Base-by-base conservation (phyloP, 1,284 basidiomycete genomes). In the Singerocomus inundabilis region DNA sequence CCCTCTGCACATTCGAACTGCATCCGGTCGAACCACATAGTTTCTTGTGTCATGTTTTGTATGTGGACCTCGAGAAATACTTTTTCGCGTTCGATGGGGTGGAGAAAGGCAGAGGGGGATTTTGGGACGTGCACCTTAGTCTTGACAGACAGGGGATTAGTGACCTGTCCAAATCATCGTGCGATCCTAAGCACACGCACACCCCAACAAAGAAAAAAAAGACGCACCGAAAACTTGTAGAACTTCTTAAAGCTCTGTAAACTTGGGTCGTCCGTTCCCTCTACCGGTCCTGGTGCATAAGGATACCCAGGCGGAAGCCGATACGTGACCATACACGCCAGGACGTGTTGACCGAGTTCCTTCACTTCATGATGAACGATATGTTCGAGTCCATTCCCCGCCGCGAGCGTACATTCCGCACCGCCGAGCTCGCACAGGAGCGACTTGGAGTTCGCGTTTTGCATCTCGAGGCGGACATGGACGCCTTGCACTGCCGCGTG, bases 11-110 rank as follows among this genome's bases (percentile, higher is more conserved):
- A 79, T 56, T 92, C 87, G 46, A 95, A 79, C 11, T 73, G 69
- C 72, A 93, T 85, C 15, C 76, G 75, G 55, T 90, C 85, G 49
- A 95, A 88, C 70, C 80, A 81, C 70, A 94, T 80, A 0, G 85
- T 79, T 15, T 87, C 84, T 46, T 79, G 78, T 0, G 89, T 91
- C 46, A 87, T 72, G 59, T 95, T 95, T 64, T 94, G 91, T 29
- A 93, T 84, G 59, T 93, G 88, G 0, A 93, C 81, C 66, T 95
- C 92, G 16, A 94, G 80, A 63, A 92, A 93, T 21, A 93, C 77
- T 54, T 91, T 89, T 43, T 88, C 83, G 36, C 89, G 77, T 58
- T 89, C 84, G 4, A 61, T 43, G 4, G 76, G 69, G 7, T 80
- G 78, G 12, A 91, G 71, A 5, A 82, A 55, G 1, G 89, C 85